A percentile compares a stretch with the other conserved stretches of the same genome.
Conservation (phyloP, 768 basidiomycete genomes). For the Gautieria morchelliformis region DNA sequence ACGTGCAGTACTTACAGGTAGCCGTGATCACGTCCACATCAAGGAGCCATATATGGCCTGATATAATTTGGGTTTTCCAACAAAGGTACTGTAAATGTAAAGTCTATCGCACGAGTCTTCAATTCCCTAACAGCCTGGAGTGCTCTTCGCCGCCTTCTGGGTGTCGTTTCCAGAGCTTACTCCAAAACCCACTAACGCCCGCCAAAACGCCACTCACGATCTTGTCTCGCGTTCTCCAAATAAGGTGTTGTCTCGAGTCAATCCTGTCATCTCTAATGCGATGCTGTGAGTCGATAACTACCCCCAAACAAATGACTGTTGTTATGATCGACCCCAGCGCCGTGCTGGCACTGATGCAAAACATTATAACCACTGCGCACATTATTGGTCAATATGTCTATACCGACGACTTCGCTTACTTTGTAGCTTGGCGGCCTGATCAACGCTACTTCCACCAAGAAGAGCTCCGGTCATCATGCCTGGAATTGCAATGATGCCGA, state of each 20-base stretch:
- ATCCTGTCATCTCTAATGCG: conserved; percentile 58
- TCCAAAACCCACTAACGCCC: not conserved
- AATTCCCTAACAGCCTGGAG: too few relatives aligned
- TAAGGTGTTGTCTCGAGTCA: conserved; percentile 23
- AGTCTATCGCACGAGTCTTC: conserved; percentile 44
- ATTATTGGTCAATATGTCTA: not conserved
- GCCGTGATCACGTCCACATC: too few relatives aligned
- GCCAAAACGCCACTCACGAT: not conserved
- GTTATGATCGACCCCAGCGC: conserved; percentile 60
- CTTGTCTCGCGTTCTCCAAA: conserved; percentile 19
- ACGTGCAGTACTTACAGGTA: too few relatives aligned
- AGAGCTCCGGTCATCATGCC: conserved; percentile 94
- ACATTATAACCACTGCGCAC: conserved; percentile 70
- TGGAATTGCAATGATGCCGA: conserved; percentile 71
- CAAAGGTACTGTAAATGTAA: conserved; percentile 20
- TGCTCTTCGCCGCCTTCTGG: not conserved
- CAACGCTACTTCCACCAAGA: conserved; percentile 74
- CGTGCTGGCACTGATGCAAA: conserved; percentile 78
- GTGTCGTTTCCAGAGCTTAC: not conserved
- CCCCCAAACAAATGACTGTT: conserved; percentile 47
- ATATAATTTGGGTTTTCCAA: not conserved
- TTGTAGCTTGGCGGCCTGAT: conserved; percentile 79
- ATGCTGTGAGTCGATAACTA: conserved; percentile 61
- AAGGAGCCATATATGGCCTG: too few relatives aligned
- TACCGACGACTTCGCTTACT: conserved; percentile 24